A percentile compares a stretch with the other conserved stretches of the same genome.
Conservation (phyloP, 2,329 filamentous ascomycete genomes). For the Neonectria neomacrospora region DNA sequence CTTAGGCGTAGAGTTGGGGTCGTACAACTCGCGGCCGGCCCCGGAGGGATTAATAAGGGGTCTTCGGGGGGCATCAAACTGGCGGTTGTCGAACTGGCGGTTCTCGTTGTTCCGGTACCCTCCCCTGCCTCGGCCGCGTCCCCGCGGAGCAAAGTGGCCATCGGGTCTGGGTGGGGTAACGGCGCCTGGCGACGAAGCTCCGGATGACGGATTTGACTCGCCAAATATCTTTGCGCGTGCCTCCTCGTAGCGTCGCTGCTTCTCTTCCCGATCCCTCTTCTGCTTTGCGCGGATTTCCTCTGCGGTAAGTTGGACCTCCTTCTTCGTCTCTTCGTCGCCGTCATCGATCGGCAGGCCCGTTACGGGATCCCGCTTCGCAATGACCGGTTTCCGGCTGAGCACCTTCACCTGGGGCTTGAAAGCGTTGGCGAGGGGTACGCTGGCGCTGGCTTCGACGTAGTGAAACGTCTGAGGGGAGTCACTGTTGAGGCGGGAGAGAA, state of each 20-base stretch:
- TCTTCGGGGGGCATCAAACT: constrained; percentile 45
- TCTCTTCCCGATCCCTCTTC: constrained; percentile 84
- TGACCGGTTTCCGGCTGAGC: constrained; percentile 81
- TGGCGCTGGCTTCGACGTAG: constrained; percentile 75
- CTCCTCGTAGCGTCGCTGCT: constrained; percentile 90
- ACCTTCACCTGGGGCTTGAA: constrained; percentile 88
- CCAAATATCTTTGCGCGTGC: constrained; percentile 89
- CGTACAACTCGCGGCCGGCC: constrained; percentile 74
- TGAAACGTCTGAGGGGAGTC: constrained; percentile 80
- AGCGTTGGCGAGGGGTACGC: constrained; percentile 69
- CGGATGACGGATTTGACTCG: constrained; percentile 63
- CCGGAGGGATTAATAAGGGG: constrained; percentile 42
- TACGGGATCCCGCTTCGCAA: constrained; percentile 68
- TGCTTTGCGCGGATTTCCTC: constrained; percentile 84
- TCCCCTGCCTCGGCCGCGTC: constrained; percentile 59
- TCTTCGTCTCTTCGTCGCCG: constrained; percentile 71
- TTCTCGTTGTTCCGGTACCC: constrained; percentile 45
- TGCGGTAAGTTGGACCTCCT: constrained; percentile 72
- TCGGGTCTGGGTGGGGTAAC: constrained; percentile 65
- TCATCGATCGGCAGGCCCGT: constrained; percentile 59
- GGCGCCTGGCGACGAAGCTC: constrained; percentile 70
- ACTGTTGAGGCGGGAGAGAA: constrained; percentile 53
- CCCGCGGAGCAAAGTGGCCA: constrained; percentile 53
- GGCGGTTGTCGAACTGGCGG: constrained; percentile 47
- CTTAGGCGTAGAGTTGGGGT: constrained; percentile 77